phyloP scores from a whole-genome alignment of 2,329 filamentous ascomycete species.

The Escovopsis sp. region DNA sequence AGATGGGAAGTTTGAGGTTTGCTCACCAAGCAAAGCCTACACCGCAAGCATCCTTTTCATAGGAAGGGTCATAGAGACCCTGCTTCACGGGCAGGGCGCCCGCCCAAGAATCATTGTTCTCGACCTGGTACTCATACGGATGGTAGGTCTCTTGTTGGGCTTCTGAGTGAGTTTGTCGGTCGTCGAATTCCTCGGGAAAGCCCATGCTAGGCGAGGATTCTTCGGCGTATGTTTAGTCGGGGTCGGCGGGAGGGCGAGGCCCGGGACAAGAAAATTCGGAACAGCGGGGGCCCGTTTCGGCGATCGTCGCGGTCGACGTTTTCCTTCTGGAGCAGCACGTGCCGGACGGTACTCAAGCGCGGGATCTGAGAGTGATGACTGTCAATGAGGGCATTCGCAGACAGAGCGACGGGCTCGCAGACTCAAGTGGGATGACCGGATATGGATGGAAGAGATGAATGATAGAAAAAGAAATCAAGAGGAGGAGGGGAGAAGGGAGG shows the following conservation, averaged over 20 bases:
- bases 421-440: background rate
- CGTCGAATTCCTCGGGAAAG: conserved; percentile 51
- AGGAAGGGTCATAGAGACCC: conserved; percentile 89
- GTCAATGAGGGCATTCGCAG: background rate
- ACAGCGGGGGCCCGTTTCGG: background rate
- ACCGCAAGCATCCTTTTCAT: conserved; percentile 99
- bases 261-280: background rate
- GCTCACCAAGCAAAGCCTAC: conserved; percentile 93
- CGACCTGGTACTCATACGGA: conserved; percentile 74
- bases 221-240: conserved; percentile 2
- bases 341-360: conserved; percentile 1
- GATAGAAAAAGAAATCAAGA: background rate
- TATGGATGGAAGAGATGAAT: background rate
- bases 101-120: conserved; percentile 81
- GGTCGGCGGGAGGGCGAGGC: background rate
- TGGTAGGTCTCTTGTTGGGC: conserved; percentile 45
- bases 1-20: background rate
- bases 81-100: conserved; percentile 93
- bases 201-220: conserved; percentile 52
- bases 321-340: conserved; percentile 1
- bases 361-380: background rate
- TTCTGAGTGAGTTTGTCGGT: conserved; percentile 48
- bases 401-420: background rate
- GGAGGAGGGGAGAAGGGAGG: background rate
- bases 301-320: background rate